Percentiles rank a stretch among this genome's conserved stretches.
Conservation (phyloP, 75 land plant species). For the Adiantum capillusveneris region DNA sequence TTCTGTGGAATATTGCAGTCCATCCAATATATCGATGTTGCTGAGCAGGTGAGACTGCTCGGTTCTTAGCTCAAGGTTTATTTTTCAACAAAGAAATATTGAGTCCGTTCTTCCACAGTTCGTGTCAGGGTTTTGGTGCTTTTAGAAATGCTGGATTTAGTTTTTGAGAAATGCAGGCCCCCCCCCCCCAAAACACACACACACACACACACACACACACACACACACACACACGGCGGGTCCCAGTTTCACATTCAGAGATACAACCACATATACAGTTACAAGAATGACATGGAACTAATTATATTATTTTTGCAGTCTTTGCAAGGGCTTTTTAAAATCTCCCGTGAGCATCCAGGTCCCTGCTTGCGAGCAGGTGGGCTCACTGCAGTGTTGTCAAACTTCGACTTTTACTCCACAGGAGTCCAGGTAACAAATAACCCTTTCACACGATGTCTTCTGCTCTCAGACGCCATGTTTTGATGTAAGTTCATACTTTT, state of each 20-base stretch:
- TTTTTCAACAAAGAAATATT: too few species aligned
- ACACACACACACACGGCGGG: too few species aligned
- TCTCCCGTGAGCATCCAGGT: constrained; percentile 59
- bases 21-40: constrained; percentile 73
- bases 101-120: too few species aligned
- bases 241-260: too few species aligned
- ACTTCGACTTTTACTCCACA: constrained; percentile 65
- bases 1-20: constrained; percentile 44
- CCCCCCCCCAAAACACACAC: too few species aligned
- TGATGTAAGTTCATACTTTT: constrained; percentile 6
- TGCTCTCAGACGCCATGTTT: background rate
- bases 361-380: constrained; percentile 62
- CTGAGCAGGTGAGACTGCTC: constrained; percentile 54
- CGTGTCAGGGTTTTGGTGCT: too few species aligned
- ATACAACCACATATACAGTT: too few species aligned
- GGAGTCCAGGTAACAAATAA: constrained; percentile 47
- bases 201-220: too few species aligned
- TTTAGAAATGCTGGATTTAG: too few species aligned
- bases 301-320: constrained; percentile 41
- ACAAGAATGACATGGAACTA: too few species aligned
- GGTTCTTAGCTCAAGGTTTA: too few species aligned
- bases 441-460: background rate
- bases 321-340: constrained; percentile 72
- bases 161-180: too few species aligned
- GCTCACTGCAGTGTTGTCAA: constrained; percentile 48